These are phyloP conservation scores for Candida mesenterica DNA, from an alignment of 1,139 yeast species.

Conservation along the genomic window DNA sequence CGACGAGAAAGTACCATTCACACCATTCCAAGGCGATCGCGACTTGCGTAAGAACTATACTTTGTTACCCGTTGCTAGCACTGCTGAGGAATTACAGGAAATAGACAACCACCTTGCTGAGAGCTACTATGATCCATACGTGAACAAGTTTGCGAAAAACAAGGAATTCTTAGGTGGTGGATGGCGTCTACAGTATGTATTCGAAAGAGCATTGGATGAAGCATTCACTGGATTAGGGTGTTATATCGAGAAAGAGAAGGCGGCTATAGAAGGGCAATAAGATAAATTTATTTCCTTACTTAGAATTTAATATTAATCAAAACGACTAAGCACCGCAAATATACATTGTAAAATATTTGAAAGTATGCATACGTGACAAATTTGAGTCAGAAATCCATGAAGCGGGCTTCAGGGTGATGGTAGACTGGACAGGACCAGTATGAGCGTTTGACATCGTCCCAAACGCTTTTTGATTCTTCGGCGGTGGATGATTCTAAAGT, in stretches of 20 bases:
- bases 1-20: constrained; percentile 60
- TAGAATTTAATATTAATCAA: neutral
- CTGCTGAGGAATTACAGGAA: constrained; percentile 37
- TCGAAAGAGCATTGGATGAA: constrained; percentile 75
- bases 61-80: constrained; percentile 25
- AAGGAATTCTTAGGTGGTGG: constrained; percentile 84
- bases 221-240: constrained; percentile 92
- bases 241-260: constrained; percentile 66
- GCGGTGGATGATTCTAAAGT: constrained; percentile 12
- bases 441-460: constrained; percentile 70
- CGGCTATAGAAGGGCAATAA: constrained; percentile 3
- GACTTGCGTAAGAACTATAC: constrained; percentile 44
- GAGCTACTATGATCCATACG: constrained; percentile 47
- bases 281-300: neutral
- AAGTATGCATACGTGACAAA: too few relatives aligned
- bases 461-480: constrained; percentile 42
- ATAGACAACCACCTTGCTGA: constrained; percentile 53
- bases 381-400: constrained; percentile 33
- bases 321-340: too few relatives aligned
- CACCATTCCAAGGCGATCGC: constrained; percentile 93
- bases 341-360: too few relatives aligned
- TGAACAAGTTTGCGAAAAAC: constrained; percentile 57
- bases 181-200: constrained; percentile 67
- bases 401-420: constrained; percentile 61
- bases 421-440: constrained; percentile 74